Evolutionary conservation across 495 filamentous ascomycete genomes (phyloP).

Genomic region (Podospora appendiculata): DNA sequence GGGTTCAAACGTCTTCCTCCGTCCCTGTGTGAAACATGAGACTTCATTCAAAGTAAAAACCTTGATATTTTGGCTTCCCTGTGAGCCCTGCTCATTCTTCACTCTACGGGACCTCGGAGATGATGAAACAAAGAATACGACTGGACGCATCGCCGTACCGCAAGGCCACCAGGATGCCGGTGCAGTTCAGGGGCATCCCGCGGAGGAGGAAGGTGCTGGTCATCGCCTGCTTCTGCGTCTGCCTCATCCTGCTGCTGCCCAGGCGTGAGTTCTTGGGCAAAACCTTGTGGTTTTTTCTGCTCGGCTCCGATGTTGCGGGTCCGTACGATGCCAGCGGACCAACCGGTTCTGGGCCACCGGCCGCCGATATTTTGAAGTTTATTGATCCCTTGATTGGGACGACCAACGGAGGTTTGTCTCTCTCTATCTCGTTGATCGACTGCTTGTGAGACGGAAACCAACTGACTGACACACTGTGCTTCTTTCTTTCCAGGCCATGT

Average conservation of each 20-base stretch:
- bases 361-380: conserved; percentile 28
- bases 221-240: conserved; percentile 19
- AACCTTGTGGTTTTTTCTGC: conserved; percentile 13
- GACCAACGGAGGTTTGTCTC: conserved; percentile 45
- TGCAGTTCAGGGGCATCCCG: conserved; percentile 25
- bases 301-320: conserved; percentile 17
- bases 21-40: no score
- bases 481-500: conserved; percentile 43
- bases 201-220: conserved; percentile 28
- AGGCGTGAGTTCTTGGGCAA: conserved; percentile 13
- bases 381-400: conserved; percentile 56
- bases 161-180: conserved; percentile 16
- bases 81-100: background rate
- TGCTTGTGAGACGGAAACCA: background rate
- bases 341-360: background rate
- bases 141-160: conserved; percentile 10
- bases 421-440: background rate
- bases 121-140: background rate
- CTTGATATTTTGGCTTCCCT: background rate
- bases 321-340: conserved; percentile 1
- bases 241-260: conserved; percentile 20
- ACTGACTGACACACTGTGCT: background rate
- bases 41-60: no score
- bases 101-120: background rate
- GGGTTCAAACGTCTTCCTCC: no score